A percentile compares a stretch with the other conserved stretches of the same genome.
Conservation (phyloP, 305 asterid species). For the Fraxinus paxiana region DNA sequence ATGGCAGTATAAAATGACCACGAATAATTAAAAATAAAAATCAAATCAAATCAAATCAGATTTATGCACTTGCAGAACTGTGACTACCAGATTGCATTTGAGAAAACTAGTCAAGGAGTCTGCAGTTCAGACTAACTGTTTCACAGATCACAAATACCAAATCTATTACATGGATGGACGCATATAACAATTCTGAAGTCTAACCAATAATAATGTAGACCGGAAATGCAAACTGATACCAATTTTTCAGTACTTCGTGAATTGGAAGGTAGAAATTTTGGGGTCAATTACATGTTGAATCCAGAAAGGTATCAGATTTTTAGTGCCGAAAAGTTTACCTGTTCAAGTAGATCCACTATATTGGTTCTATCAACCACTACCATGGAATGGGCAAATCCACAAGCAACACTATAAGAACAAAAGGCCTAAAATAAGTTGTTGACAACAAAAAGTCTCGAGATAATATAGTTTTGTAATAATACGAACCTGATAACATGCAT, state of each 20-base stretch:
- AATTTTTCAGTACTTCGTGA: not conserved
- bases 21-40: not conserved
- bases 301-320: not conserved
- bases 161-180: not conserved
- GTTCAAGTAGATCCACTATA: slow-evolving; percentile 57
- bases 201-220: not conserved
- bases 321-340: slow-evolving; percentile 42
- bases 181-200: not conserved
- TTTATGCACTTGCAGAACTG: not conserved
- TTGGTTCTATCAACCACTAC: slow-evolving; percentile 72
- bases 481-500: slow-evolving; percentile 84
- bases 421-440: slow-evolving; percentile 16
- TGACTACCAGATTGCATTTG: not conserved
- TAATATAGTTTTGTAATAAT: not conserved
- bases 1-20: not conserved
- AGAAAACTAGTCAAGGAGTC: not conserved
- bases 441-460: not conserved
- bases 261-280: not conserved
- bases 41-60: not conserved
- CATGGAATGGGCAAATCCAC: slow-evolving; percentile 82
- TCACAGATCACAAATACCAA: not conserved
- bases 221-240: not conserved
- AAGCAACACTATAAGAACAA: slow-evolving; percentile 65
- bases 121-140: not conserved
- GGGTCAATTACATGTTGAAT: not conserved